Evolutionary conservation across 108 stramenopile genomes (phyloP).

Genomic region (Fistulifera solaris): DNA sequence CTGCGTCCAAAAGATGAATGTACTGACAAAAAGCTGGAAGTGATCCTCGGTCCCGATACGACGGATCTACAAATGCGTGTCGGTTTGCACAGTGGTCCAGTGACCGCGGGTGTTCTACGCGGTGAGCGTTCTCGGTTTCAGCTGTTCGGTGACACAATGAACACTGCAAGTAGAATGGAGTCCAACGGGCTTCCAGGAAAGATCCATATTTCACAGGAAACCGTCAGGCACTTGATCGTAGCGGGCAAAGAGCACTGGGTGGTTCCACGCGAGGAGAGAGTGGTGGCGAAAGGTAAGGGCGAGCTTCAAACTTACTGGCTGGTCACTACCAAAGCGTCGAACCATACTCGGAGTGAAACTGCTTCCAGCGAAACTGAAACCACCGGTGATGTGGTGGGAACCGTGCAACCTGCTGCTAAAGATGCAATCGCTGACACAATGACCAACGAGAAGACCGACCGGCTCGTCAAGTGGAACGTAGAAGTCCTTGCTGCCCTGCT

Average conservation of each 20-base stretch:
- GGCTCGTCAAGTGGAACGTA: conserved; percentile 5
- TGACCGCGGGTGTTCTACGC: conserved; percentile 20
- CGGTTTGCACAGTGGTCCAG: conserved; percentile 16
- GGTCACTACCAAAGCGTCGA: not conserved
- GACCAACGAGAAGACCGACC: not conserved
- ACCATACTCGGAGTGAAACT: not conserved
- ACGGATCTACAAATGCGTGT: not conserved
- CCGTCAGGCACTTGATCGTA: conserved; percentile 10
- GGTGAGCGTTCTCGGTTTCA: conserved; percentile 26
- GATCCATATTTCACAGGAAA: conserved; percentile 21
- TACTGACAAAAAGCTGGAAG: conserved; percentile 4
- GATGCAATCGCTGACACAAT: not conserved
- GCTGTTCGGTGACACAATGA: conserved; percentile 21
- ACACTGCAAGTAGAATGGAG: conserved; percentile 31
- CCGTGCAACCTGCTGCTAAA: not conserved
- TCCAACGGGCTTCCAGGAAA: conserved; percentile 13
- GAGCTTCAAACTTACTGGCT: conserved; percentile 21
- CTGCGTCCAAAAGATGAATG: not conserved
- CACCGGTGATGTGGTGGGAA: not conserved
- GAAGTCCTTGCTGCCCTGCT: not conserved
- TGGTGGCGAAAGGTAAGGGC: conserved; percentile 30
- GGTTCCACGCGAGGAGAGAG: conserved; percentile 9
- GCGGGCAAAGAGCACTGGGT: conserved; percentile 21
- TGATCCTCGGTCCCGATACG: conserved; percentile 4
- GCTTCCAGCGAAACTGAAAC: not conserved